Base-by-base conservation (phyloP, 2,329 filamentous ascomycete species). In the Aquanectria penicillioides region DNA sequence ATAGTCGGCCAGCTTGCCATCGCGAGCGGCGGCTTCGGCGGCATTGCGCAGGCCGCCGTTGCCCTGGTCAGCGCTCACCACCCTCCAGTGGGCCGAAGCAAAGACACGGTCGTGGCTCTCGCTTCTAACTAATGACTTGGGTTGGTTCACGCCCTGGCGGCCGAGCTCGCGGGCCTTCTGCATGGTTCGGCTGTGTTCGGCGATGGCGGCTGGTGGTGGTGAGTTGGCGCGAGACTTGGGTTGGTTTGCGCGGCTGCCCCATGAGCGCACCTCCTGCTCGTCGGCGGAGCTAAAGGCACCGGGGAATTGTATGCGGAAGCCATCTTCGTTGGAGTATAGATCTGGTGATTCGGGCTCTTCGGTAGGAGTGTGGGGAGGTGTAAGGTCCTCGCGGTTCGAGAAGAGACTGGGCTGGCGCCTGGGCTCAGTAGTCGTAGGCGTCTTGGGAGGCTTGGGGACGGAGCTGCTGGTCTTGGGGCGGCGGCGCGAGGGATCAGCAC, bases 21-120 rank as follows among this genome's bases (percentile, higher is more conserved):
- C 86, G 41, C 92, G 86, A 13, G 86, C 82, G 2, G 92, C 90
- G 13, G 93, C 92, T 62, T 92, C 88, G 28, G 95, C 88, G 4
- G 94, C 94, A 73, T 97, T 97, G 69, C 91, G 89, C 44, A 98
- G 84, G 17, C 94, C 95, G 18, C 93, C 94, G 71, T 98, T 98
- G 57, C 94, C 94, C 77, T 97, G 93, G 54, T 97, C 90, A 1
- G 93, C 92, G 54, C 89, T 89, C 59, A 93, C 90, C 29, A 98
- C 87, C 28, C 84, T 89, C 91, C 94, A 98, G 48, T 89, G 84
- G 9, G 91, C 90, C n/a, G 87, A 84, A 43, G 91, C 89, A 69
- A 94, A 94, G 43, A 90, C 84, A 26, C 83, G 80, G 68, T 91
- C 88, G 67, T 88, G 88, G 71, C 84, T 90, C 51, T 88, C 84